Conservation (phyloP, 805 yeast genomes). For the Kodamaea neixiangensis region DNA sequence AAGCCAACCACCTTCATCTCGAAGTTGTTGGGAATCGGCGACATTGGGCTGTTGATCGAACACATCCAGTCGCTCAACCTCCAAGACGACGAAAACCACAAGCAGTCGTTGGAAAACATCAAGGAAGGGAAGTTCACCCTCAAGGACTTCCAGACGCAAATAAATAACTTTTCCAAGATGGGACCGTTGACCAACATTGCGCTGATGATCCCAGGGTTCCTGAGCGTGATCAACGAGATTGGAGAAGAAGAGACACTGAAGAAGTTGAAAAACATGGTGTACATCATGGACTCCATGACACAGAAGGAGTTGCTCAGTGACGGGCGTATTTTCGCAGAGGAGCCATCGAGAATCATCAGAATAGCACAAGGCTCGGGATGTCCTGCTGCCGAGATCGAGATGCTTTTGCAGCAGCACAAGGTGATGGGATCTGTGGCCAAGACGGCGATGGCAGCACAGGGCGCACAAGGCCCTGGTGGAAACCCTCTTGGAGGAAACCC, state of each 20-base stretch:
- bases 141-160: conserved; percentile 88
- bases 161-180: conserved; percentile 94
- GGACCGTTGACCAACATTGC: conserved; percentile 95
- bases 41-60: conserved; percentile 89
- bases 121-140: conserved; percentile 94
- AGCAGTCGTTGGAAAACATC: conserved; percentile 86
- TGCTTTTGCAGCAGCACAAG: conserved; percentile 85
- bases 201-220: conserved; percentile 90
- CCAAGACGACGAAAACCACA: conserved; percentile 65
- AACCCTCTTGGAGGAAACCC: conserved; percentile 33
- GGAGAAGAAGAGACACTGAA: conserved; percentile 92
- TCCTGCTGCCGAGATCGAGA: conserved; percentile 87
- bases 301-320: conserved; percentile 87
- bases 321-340: conserved; percentile 73
- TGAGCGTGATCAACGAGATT: conserved; percentile 78
- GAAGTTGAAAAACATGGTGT: conserved; percentile 83
- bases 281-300: conserved; percentile 95
- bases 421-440: conserved; percentile 95
- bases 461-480: conserved; percentile 19
- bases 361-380: conserved; percentile 96
- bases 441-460: conserved; percentile 54
- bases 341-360: conserved; percentile 84
- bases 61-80: conserved; percentile 86
- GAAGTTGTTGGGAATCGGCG: conserved; percentile 94
- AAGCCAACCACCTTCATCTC: conserved; percentile 88